Percentiles rank a stretch among this genome's conserved stretches.
Conservation (phyloP, 129 eudicot species). For the Logfia minima region DNA sequence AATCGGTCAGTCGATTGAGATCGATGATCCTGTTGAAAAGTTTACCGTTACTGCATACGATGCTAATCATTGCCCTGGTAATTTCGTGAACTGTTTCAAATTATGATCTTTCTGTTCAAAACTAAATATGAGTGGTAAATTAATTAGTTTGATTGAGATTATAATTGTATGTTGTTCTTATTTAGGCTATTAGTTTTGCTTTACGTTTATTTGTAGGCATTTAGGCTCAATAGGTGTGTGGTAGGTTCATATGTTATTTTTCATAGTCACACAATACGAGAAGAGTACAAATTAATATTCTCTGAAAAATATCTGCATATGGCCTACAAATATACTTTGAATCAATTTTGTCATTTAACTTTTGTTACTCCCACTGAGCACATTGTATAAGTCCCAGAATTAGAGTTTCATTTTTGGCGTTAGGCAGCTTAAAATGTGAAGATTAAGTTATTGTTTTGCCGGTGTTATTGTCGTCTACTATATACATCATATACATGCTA, state of each 20-base stretch:
- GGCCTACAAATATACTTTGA: background rate
- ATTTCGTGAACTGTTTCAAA: background rate
- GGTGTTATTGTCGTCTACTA: background rate
- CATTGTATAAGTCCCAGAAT: background rate
- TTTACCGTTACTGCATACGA: conserved; percentile 70
- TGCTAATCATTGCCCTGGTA: conserved; percentile 92
- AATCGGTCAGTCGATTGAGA: conserved; percentile 54
- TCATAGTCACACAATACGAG: too few species aligned
- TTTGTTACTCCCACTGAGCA: background rate
- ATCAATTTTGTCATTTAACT: background rate
- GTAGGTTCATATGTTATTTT: too few species aligned
- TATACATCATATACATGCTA: background rate
- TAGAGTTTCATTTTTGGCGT: background rate
- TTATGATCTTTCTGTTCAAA: too few species aligned
- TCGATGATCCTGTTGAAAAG: conserved; percentile 49
- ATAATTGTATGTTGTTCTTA: too few species aligned
- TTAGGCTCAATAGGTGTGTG: background rate
- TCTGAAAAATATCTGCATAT: background rate
- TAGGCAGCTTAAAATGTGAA: background rate
- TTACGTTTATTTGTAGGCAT: too few species aligned
- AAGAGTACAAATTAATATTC: too few species aligned
- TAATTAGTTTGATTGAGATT: too few species aligned
- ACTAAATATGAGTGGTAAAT: too few species aligned
- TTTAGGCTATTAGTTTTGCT: too few species aligned
- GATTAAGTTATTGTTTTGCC: background rate